Evolutionary conservation across 2,329 filamentous ascomycete species (phyloP).

Genomic region (Ascosphaera aggregata): DNA sequence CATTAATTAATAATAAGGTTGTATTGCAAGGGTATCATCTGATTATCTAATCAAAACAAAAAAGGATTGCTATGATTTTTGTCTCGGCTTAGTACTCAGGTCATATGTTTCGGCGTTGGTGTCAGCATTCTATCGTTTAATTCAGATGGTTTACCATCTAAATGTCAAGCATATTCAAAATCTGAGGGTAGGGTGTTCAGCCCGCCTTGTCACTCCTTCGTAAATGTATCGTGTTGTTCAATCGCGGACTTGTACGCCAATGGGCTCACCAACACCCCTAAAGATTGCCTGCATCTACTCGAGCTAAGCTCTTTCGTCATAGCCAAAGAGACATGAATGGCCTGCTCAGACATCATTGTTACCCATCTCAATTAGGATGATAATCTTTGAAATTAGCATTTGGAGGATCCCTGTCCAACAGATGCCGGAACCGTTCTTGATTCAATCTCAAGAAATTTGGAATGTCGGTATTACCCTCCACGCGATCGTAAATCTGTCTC

Average conservation of each 20-base stretch:
- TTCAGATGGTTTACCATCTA: background rate
- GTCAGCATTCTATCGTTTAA: background rate
- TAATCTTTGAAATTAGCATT: slow-evolving; percentile 18
- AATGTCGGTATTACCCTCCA: slow-evolving; percentile 29
- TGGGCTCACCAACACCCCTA: too few relatives aligned
- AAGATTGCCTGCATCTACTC: too few relatives aligned
- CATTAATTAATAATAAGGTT: background rate
- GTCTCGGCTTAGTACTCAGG: background rate
- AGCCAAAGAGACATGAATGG: too few relatives aligned
- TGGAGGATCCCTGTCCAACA: slow-evolving; percentile 18
- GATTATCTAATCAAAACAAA: background rate
- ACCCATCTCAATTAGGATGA: too few relatives aligned
- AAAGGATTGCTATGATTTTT: background rate
- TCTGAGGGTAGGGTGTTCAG: too few relatives aligned
- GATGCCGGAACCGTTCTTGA: slow-evolving; percentile 13
- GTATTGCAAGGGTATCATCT: background rate
- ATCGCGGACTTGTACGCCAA: too few relatives aligned
- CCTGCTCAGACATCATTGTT: too few relatives aligned
- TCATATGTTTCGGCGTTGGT: background rate
- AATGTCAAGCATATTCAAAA: background rate
- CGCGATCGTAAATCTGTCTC: slow-evolving; percentile 23
- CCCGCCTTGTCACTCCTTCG: too few relatives aligned
- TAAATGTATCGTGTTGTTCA: too few relatives aligned
- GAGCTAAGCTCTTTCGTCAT: too few relatives aligned
- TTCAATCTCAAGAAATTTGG: slow-evolving; percentile 23